Conservation (phyloP, 2,329 filamentous ascomycete genomes). For the Alternaria tenuissima region DNA sequence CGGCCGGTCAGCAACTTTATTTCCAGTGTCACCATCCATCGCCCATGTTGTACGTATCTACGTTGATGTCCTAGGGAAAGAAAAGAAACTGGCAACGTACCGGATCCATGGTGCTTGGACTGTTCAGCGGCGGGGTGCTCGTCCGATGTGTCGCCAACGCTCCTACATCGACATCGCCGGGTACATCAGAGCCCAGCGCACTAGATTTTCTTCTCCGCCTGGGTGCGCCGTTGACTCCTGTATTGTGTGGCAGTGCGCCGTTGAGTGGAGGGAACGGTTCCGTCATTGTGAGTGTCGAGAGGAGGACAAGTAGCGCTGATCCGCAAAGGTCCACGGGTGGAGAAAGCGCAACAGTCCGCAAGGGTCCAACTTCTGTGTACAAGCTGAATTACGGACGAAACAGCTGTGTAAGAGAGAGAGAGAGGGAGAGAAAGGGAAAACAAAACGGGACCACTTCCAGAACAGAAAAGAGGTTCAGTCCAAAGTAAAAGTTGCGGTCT, state of each 20-base stretch:
- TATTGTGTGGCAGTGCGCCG: constrained; percentile 25
- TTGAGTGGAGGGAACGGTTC: constrained; percentile 48
- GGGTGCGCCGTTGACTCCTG: constrained; percentile 22
- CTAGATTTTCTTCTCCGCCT: constrained; percentile 55
- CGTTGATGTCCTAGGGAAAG: too few species aligned
- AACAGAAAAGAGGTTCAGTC: too few species aligned
- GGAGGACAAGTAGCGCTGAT: background rate
- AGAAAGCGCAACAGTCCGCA: too few species aligned
- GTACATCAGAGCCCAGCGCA: constrained; percentile 61
- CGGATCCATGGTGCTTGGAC: constrained; percentile 24
- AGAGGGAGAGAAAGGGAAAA: too few species aligned
- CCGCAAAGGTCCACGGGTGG: background rate
- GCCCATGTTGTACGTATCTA: too few species aligned
- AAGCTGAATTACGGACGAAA: too few species aligned
- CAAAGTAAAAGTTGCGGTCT: background rate
- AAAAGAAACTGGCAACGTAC: constrained; percentile 22
- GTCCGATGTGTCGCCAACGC: constrained; percentile 57
- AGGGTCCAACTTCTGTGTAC: too few species aligned
- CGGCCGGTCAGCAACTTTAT: background rate
- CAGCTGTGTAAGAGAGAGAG: too few species aligned
- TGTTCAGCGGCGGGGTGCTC: constrained; percentile 30
- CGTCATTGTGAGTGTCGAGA: constrained; percentile 22
- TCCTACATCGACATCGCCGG: constrained; percentile 61
- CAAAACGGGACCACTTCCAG: too few species aligned
- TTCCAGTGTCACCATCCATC: background rate